Evolutionary conservation across 805 yeast species (phyloP).

Genomic region (Groenewaldozyma salmanticensis): DNA sequence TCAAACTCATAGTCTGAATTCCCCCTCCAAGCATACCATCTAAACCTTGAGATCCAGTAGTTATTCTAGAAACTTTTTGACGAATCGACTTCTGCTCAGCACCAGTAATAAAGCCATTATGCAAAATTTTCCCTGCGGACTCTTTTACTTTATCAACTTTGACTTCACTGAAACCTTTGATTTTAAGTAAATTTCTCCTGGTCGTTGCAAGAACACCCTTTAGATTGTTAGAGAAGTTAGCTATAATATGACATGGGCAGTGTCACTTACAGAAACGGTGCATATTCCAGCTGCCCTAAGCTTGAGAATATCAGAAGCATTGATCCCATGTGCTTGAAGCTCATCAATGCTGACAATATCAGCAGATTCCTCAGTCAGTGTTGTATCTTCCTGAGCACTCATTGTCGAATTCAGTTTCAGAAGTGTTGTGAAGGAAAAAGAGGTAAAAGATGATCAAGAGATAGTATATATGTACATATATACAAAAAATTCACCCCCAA

Average conservation of each 20-base stretch:
- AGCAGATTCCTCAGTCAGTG: neutral
- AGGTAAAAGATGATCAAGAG: no score
- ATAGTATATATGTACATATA: neutral
- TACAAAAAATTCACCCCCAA: neutral
- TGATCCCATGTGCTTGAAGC: slow-evolving; percentile 57
- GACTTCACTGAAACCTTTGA: slow-evolving; percentile 65
- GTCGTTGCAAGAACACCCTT: slow-evolving; percentile 51
- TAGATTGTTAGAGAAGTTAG: no score
- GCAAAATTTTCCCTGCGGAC: slow-evolving; percentile 57
- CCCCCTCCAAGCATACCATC: slow-evolving; percentile 50
- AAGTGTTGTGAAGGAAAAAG: no score
- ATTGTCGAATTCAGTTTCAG: neutral
- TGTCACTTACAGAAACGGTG: slow-evolving; percentile 49
- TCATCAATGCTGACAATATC: slow-evolving; percentile 36
- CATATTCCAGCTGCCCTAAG: slow-evolving; percentile 58
- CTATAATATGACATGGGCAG: no score
- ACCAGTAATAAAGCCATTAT: slow-evolving; percentile 67
- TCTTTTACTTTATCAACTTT: slow-evolving; percentile 70
- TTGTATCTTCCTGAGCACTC: neutral
- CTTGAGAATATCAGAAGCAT: slow-evolving; percentile 61
- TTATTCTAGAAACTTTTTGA: slow-evolving; percentile 45
- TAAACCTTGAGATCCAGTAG: slow-evolving; percentile 43
- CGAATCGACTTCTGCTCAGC: slow-evolving; percentile 56
- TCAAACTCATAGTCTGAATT: slow-evolving; percentile 41
- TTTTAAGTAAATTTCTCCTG: slow-evolving; percentile 51